Base-by-base conservation (phyloP, 169 alveolate genomes). In the Plasmodium vivax region DNA sequence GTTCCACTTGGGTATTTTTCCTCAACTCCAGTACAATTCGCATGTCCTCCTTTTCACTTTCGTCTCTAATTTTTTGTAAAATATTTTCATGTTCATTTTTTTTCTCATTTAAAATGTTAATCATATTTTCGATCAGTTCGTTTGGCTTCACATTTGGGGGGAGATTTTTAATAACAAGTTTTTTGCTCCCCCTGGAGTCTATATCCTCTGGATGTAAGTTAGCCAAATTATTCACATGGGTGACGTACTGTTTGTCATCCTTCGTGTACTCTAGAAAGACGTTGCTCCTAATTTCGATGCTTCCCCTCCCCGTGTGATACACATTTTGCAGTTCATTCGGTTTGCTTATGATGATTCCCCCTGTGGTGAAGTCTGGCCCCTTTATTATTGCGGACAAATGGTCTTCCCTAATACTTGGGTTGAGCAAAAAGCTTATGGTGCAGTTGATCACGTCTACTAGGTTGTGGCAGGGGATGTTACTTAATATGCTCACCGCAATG, bases 281-380 rank as follows among this genome's bases (percentile, higher is more conserved):
- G 34, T 79, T 90, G 47, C 94, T 90, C 23, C 94, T 79, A 71
- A 97, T 85, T 87, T 79, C 83, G 43, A 96, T 68, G 43, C 95
- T 95, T 10, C 98, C 98, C 72, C 92, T 96, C 6, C 98, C 98
- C 2, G 95, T 95, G n/a, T 56, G 93, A 93, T 97, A 97, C 0
- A 96, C 90, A 81, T 93, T 93, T 72, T 72, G 62, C 72, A 96
- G 16, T 38, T 74, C 58, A 34, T 84, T 96, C 36, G 72, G 79
- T 68, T 95, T 92, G 12, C 96, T 92, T 75, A 83, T 83, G 23
- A 97, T 96, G 7, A 96, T 90, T 5, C 98, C 98, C 1, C 98
- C 98, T 0, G 98, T 96, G 72, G 98, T 97, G 82, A 97, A 97
- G 81, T 97, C 98, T 8, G 98, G 98, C 0, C 98, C 98, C 41